Evolutionary conservation across 1,284 basidiomycete genomes (phyloP).

Genomic region (Boletus putidus): DNA sequence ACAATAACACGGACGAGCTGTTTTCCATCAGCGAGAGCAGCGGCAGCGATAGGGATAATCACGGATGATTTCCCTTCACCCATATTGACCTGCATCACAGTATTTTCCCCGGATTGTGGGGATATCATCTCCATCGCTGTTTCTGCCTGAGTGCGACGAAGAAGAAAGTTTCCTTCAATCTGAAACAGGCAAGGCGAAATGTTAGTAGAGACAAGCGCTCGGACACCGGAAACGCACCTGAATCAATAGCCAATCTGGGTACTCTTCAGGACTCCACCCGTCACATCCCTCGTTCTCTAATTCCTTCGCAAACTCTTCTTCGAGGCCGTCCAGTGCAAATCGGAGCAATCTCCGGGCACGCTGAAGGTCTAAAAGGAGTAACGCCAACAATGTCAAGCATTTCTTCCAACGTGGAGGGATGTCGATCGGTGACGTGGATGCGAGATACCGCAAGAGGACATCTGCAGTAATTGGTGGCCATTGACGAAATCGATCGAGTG

Average conservation of each 20-base stretch:
- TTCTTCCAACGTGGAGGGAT: conserved; percentile 29
- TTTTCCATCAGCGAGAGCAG: conserved; percentile 44
- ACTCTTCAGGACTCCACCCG: conserved; percentile 14
- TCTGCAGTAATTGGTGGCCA: conserved; percentile 32
- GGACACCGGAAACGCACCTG: conserved; percentile 34
- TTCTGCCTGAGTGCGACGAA: conserved; percentile 42
- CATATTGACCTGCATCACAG: not conserved
- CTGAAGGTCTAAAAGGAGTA: conserved; percentile 36
- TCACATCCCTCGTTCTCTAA: conserved; percentile 24
- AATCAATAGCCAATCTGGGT: conserved; percentile 47
- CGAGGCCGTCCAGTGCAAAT: not conserved
- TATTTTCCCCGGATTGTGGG: conserved; percentile 30
- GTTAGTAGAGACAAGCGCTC: not conserved
- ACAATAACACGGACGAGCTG: conserved; percentile 50
- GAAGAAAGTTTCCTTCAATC: conserved; percentile 46
- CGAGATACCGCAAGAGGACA: conserved; percentile 29
- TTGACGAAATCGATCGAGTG: not conserved
- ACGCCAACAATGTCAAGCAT: conserved; percentile 30
- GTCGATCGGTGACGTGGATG: conserved; percentile 7
- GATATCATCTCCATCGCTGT: conserved; percentile 49
- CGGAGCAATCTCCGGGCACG: conserved; percentile 14
- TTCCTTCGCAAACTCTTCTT: not conserved
- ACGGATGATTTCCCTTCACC: no score
- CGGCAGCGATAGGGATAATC: no score
- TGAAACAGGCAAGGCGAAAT: conserved; percentile 13